phyloP scores from a whole-genome alignment of 176 grass and related monocot species.

The Carex myosuroides region DNA sequence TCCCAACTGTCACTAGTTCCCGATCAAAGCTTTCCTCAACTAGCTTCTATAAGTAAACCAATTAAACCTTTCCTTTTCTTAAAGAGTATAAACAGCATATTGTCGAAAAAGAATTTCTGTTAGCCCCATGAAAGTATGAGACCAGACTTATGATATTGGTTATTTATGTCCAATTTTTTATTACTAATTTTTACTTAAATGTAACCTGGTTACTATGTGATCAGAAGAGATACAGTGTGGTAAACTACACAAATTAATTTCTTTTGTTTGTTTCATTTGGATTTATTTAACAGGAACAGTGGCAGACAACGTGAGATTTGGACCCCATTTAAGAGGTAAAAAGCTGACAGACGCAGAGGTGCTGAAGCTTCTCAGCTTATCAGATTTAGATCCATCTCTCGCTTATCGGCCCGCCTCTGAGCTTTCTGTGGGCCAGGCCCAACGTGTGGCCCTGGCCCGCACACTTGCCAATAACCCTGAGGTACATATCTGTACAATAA shows the following conservation, averaged over 20 bases:
- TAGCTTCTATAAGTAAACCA: neutral
- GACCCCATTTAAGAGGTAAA: slow-evolving; percentile 67
- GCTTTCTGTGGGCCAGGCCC: slow-evolving; percentile 87
- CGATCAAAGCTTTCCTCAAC: too few relatives aligned
- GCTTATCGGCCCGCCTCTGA: slow-evolving; percentile 43
- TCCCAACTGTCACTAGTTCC: neutral
- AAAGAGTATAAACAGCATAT: neutral
- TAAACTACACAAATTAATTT: neutral
- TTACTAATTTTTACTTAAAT: neutral
- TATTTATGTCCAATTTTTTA: neutral
- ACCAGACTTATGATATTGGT: neutral
- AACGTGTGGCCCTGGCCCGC: slow-evolving; percentile 80
- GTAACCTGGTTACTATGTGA: neutral
- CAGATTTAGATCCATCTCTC: slow-evolving; percentile 55
- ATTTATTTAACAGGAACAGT: slow-evolving; percentile 46
- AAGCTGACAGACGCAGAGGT: slow-evolving; percentile 64
- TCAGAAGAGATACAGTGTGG: neutral
- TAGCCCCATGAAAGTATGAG: neutral
- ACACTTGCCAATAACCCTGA: slow-evolving; percentile 91
- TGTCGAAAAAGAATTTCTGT: neutral
- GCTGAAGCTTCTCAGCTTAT: slow-evolving; percentile 38
- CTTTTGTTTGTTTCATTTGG: neutral
- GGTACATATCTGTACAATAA: slow-evolving; percentile 16
- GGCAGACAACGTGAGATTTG: slow-evolving; percentile 74
- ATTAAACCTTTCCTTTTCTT: neutral